Percentiles rank a stretch among this genome's conserved stretches.
Conservation (phyloP, 805 yeast genomes). For the Wickerhamiella domercqiae region DNA sequence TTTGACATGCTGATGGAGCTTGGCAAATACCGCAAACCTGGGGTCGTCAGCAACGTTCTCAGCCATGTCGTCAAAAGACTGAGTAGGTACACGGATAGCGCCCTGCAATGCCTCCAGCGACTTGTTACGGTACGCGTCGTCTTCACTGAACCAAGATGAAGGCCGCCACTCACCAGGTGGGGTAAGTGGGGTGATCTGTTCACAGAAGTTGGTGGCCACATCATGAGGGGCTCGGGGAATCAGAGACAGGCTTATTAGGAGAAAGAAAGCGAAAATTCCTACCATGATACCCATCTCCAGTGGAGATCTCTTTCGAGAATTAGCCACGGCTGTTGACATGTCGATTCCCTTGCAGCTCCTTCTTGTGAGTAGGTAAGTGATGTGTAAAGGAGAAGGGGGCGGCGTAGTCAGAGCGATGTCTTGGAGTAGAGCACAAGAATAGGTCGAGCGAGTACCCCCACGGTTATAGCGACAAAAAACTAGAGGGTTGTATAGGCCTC, state of each 20-base stretch:
- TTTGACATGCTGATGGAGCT: conserved; percentile 40
- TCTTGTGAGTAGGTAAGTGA: no score
- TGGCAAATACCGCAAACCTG: conserved; percentile 33
- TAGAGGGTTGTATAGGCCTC: no score
- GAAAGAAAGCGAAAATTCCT: conserved; percentile 9
- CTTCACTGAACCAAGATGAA: not conserved
- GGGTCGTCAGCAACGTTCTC: conserved; percentile 20
- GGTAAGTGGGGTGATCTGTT: conserved; percentile 6
- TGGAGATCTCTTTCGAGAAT: no score
- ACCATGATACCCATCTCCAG: conserved; percentile 16
- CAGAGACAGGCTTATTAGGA: conserved; percentile 11
- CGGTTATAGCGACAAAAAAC: no score
- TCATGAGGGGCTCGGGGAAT: conserved; percentile 14
- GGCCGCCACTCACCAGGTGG: not conserved
- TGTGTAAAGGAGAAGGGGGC: no score
- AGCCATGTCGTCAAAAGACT: conserved; percentile 38
- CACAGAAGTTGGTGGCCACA: conserved; percentile 16
- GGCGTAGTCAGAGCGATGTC: no score
- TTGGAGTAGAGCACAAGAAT: no score
- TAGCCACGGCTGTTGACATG: no score
- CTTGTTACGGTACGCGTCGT: conserved; percentile 5
- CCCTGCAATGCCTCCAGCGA: conserved; percentile 21
- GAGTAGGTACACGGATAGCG: conserved; percentile 54
- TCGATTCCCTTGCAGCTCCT: no score
- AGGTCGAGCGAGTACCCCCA: no score